Evolutionary conservation across 2,329 filamentous ascomycete species (phyloP).

Genomic region (Coniochaeta sp.): DNA sequence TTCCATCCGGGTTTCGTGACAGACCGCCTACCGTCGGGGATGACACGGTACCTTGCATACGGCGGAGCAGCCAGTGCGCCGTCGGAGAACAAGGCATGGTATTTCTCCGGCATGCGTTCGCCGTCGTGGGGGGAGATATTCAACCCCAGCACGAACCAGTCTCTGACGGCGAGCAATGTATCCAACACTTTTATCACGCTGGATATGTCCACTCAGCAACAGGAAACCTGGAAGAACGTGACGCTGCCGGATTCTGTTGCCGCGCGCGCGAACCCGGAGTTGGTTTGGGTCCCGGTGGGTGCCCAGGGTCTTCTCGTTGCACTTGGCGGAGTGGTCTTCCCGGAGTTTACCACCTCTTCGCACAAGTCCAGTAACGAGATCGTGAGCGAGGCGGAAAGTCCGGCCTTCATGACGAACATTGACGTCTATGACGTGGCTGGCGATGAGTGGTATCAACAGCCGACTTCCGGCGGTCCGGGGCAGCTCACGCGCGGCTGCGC

Average conservation of each 20-base stretch:
- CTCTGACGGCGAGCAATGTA: conserved; percentile 30
- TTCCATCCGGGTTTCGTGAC: conserved; percentile 37
- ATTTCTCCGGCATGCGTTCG: conserved; percentile 58
- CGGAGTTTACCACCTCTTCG: conserved; percentile 32
- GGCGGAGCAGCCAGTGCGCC: conserved; percentile 58
- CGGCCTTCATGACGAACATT: conserved; percentile 62
- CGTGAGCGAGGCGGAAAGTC: conserved; percentile 50
- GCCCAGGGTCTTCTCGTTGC: conserved; percentile 68
- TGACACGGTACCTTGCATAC: conserved; percentile 57
- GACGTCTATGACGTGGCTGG: conserved; percentile 70
- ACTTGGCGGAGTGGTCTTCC: conserved; percentile 64
- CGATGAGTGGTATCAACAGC: conserved; percentile 61
- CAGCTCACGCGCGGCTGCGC: conserved; percentile 62
- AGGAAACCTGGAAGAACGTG: conserved; percentile 48
- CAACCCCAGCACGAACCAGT: conserved; percentile 20
- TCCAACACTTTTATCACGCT: conserved; percentile 53
- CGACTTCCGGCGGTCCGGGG: conserved; percentile 49
- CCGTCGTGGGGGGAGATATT: conserved; percentile 41
- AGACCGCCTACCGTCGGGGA: conserved; percentile 28
- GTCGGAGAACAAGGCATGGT: conserved; percentile 64
- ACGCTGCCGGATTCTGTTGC: conserved; percentile 41
- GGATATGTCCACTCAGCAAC: conserved; percentile 44
- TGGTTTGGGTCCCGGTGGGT: conserved; percentile 73
- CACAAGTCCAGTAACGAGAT: conserved; percentile 22
- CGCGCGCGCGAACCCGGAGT: conserved; percentile 54